Conservation (phyloP, 441 rosid genomes). For the Isatis lusitanica region DNA sequence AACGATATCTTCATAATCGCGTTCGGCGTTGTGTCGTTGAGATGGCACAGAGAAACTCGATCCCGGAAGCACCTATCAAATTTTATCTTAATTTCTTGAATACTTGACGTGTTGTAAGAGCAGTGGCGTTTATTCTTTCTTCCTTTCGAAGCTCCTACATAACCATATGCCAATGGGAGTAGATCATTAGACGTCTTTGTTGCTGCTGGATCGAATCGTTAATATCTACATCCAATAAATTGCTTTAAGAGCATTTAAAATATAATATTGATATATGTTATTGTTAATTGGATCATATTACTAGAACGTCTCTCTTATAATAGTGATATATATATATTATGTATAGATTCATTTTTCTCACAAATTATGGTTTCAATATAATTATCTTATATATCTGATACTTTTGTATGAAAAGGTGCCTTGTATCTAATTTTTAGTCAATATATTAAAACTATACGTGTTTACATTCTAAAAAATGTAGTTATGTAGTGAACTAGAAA, state of each 20-base stretch:
- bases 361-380: not conserved
- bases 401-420: not conserved
- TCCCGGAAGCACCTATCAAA: not conserved
- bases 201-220: not conserved
- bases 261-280: not conserved
- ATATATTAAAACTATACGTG: not conserved
- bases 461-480: too few relatives aligned
- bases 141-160: not conserved
- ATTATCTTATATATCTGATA: not conserved
- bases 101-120: not conserved
- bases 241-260: not conserved
- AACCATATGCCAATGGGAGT: not conserved
- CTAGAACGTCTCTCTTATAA: not conserved
- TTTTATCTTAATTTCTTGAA: not conserved
- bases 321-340: not conserved
- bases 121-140: not conserved
- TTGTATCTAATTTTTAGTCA: not conserved
- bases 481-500: not conserved
- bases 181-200: not conserved
- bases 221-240: not conserved
- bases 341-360: too few relatives aligned
- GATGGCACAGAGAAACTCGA: not conserved
- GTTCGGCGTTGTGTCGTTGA: not conserved
- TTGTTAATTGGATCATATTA: not conserved
- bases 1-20: not conserved